Conservation (phyloP, 2,329 filamentous ascomycete genomes). For the Aspergillus ochraceus region DNA sequence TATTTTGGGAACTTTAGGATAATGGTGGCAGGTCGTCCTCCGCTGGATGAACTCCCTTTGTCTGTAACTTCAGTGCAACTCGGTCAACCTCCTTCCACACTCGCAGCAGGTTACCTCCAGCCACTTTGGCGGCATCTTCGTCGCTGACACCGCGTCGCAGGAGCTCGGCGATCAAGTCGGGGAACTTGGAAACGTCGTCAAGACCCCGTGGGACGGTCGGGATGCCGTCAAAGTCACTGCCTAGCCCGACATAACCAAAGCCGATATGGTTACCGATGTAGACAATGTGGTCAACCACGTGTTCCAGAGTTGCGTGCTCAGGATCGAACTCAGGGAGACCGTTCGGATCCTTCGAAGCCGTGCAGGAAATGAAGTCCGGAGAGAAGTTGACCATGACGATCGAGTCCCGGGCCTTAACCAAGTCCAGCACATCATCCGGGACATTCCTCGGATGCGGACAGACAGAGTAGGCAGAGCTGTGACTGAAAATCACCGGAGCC, state of each 20-base stretch:
- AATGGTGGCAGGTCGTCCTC: conserved; percentile 39
- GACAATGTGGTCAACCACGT: conserved; percentile 77
- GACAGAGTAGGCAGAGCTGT: conserved; percentile 76
- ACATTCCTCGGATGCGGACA: conserved; percentile 92
- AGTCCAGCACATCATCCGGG: conserved; percentile 74
- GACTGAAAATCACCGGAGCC: conserved; percentile 85
- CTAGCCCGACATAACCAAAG: conserved; percentile 83
- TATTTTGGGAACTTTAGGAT: too few species aligned
- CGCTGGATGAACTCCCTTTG: conserved; percentile 48
- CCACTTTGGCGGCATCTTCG: conserved; percentile 70
- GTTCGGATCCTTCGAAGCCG: conserved; percentile 56
- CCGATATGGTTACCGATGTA: conserved; percentile 82
- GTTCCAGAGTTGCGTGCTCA: conserved; percentile 69
- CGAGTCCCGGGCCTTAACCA: conserved; percentile 71
- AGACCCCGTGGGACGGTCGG: conserved; percentile 65
- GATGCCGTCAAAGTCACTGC: conserved; percentile 82
- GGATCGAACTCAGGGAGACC: conserved; percentile 69
- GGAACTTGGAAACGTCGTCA: conserved; percentile 83
- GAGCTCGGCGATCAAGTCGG: conserved; percentile 73
- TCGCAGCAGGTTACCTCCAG: conserved; percentile 76
- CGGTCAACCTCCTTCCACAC: conserved; percentile 80
- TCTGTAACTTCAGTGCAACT: conserved; percentile 67
- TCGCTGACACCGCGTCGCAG: conserved; percentile 73
- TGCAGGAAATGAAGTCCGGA: conserved; percentile 79
- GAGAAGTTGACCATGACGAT: conserved; percentile 91